These are phyloP conservation scores for Discostella pseudostelligera DNA, from an alignment of 108 stramenopile species.

Conservation along the genomic window DNA sequence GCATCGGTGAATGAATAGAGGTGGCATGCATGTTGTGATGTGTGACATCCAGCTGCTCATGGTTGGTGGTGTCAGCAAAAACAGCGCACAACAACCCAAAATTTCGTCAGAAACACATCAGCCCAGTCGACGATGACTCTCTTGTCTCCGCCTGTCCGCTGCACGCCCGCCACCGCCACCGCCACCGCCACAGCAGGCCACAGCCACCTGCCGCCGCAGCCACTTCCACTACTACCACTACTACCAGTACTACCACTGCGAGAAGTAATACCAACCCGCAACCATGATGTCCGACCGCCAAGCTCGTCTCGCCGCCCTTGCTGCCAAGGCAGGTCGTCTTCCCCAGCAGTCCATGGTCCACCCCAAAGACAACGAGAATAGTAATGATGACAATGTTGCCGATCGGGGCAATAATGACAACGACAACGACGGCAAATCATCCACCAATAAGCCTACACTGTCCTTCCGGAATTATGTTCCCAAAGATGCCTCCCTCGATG, in stretches of 20 bases:
- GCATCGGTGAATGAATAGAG: too few species aligned
- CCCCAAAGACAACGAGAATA: background rate
- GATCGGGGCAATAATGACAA: slow-evolving; percentile 13
- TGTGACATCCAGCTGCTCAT: too few species aligned
- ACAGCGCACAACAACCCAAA: too few species aligned
- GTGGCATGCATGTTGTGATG: too few species aligned
- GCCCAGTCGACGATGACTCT: too few species aligned
- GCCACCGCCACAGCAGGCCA: too few species aligned
- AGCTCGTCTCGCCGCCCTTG: slow-evolving; percentile 72
- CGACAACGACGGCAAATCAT: slow-evolving; percentile 21
- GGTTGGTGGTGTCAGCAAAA: too few species aligned
- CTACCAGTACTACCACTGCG: background rate
- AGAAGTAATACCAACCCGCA: background rate
- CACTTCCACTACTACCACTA: background rate
- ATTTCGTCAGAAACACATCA: too few species aligned
- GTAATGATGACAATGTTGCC: background rate
- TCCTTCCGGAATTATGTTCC: slow-evolving; percentile 76
- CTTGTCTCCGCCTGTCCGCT: too few species aligned
- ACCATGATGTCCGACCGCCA: slow-evolving; percentile 66
- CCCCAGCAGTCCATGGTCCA: slow-evolving; percentile 1
- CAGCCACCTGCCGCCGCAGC: too few species aligned
- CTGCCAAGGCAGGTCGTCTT: slow-evolving; percentile 61
- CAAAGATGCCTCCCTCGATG: slow-evolving; percentile 44
- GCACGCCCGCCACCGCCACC: too few species aligned
- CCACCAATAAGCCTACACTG: slow-evolving; percentile 23